Evolutionary conservation across 192 early-diverging fungal genomes (phyloP).

Genomic region (Phycomyces blakesleeanus): DNA sequence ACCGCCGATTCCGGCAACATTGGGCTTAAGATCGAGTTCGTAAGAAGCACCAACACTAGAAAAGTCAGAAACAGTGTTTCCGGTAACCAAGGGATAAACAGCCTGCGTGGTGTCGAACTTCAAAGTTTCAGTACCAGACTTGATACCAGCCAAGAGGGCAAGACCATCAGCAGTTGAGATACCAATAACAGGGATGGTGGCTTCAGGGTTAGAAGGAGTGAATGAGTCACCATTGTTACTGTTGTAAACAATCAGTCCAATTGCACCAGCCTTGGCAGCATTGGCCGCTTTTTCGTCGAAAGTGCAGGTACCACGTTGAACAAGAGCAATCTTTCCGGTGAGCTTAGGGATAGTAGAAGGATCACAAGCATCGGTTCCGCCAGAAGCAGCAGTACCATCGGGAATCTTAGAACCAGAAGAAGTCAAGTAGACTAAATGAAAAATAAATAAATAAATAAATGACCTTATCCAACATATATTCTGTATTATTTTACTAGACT

Average conservation of each 20-base stretch:
- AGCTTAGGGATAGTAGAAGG: slow-evolving; percentile 39
- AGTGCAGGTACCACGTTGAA: slow-evolving; percentile 70
- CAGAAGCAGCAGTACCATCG: slow-evolving; percentile 36
- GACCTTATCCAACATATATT: background rate
- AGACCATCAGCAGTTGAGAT: slow-evolving; percentile 52
- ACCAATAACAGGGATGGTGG: slow-evolving; percentile 49
- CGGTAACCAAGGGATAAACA: slow-evolving; percentile 17
- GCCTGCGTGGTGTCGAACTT: background rate
- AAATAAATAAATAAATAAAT: slow-evolving; percentile 12
- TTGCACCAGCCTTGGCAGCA: slow-evolving; percentile 58
- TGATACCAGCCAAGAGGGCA: slow-evolving; percentile 43
- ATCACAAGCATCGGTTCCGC: slow-evolving; percentile 55
- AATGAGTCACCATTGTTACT: slow-evolving; percentile 24
- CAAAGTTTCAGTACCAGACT: slow-evolving; percentile 11
- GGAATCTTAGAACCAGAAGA: slow-evolving; percentile 4
- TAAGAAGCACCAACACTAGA: slow-evolving; percentile 62
- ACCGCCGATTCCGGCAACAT: slow-evolving; percentile 54
- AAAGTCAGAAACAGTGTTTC: slow-evolving; percentile 61
- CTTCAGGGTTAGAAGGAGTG: slow-evolving; percentile 27
- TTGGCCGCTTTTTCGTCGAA: slow-evolving; percentile 62
- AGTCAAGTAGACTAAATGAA: background rate
- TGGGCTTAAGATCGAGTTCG: slow-evolving; percentile 57
- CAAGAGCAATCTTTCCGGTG: slow-evolving; percentile 52
- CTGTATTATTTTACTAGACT: background rate
- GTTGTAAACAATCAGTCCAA: slow-evolving; percentile 66